phyloP scores from a whole-genome alignment of 768 basidiomycete genomes.

The Mycena kentingensis region DNA sequence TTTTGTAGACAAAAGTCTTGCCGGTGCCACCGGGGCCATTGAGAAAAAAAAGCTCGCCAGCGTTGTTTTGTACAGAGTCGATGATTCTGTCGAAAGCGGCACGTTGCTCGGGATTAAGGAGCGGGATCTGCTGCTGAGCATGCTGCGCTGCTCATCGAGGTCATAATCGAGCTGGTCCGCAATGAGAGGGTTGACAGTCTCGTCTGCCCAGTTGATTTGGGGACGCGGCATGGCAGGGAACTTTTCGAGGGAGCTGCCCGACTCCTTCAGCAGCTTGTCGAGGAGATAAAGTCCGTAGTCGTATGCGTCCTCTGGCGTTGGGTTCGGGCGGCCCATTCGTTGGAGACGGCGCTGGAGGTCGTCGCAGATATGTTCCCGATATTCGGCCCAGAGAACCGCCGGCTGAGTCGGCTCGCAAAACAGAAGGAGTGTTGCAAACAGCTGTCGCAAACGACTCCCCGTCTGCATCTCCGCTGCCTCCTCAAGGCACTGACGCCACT shows the following conservation, averaged over 20 bases:
- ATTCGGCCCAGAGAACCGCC: neutral
- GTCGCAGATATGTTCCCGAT: conserved; percentile 12
- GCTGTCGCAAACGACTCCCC: conserved; percentile 31
- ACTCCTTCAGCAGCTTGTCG: conserved; percentile 6
- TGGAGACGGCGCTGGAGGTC: conserved; percentile 6
- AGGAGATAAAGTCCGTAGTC: conserved; percentile 12
- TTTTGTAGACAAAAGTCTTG: conserved; percentile 14
- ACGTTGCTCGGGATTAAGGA: conserved; percentile 3
- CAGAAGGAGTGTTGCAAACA: conserved; percentile 36
- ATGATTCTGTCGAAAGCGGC: conserved; percentile 6
- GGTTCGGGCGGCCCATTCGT: conserved; percentile 2
- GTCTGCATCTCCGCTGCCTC: conserved; percentile 39
- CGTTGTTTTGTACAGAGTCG: conserved; percentile 3
- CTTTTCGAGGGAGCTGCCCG: neutral
- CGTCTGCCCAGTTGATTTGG: neutral
- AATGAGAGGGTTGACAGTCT: neutral
- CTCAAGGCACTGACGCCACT: conserved; percentile 40
- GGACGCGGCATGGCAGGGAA: conserved; percentile 1
- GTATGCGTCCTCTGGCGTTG: conserved; percentile 1
- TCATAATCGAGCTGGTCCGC: conserved; percentile 7
- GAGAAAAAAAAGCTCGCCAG: conserved; percentile 9
- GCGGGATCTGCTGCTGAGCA: neutral
- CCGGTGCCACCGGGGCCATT: conserved; percentile 11
- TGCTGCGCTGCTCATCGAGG: neutral
- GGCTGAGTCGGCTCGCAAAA: conserved; percentile 11